A percentile compares a stretch with the other conserved stretches of the same genome.
Evolutionary conservation across 164 flowering plant species (phyloP).

Genomic region (Euptelea pleiosperma): DNA sequence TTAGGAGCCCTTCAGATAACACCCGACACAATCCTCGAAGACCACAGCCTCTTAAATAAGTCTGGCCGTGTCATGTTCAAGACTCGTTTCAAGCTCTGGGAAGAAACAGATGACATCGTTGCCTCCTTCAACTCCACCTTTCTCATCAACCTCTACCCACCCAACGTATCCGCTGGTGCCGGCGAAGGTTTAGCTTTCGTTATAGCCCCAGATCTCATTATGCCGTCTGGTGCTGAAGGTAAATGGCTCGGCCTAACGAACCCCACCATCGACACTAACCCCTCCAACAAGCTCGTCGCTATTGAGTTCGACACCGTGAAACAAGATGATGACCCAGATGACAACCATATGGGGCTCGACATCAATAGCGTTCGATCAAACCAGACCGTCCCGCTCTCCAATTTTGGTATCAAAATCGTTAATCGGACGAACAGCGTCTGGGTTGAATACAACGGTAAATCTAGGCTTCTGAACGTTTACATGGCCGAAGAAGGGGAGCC

Average conservation of each 20-base stretch:
- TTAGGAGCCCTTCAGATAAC: slow-evolving; percentile 41
- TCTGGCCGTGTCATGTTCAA: slow-evolving; percentile 30
- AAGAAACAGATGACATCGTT: slow-evolving; percentile 8
- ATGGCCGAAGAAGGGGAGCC: slow-evolving; percentile 14
- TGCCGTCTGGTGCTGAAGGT: slow-evolving; percentile 41
- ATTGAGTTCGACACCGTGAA: slow-evolving; percentile 57
- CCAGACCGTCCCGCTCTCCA: slow-evolving; percentile 20
- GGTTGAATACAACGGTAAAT: slow-evolving; percentile 48
- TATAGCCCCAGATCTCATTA: slow-evolving; percentile 34
- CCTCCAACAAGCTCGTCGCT: slow-evolving; percentile 44
- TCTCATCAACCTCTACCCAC: slow-evolving; percentile 30
- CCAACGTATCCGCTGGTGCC: slow-evolving; percentile 11
- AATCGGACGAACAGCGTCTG: too few species aligned
- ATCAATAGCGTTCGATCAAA: slow-evolving; percentile 41
- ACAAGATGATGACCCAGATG: slow-evolving; percentile 52
- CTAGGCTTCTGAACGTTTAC: slow-evolving; percentile 37
- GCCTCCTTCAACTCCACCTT: slow-evolving; percentile 53
- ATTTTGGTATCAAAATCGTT: slow-evolving; percentile 23
- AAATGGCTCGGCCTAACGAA: slow-evolving; percentile 63
- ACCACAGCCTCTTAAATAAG: slow-evolving; percentile 19
- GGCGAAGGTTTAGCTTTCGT: slow-evolving; percentile 70
- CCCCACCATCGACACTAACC: slow-evolving; percentile 32
- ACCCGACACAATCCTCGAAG: slow-evolving; percentile 28
- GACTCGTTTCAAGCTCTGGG: slow-evolving; percentile 26
- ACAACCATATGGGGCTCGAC: slow-evolving; percentile 61